Evolutionary conservation across 441 rosid species (phyloP).

Genomic region (Eruca vesicaria): DNA sequence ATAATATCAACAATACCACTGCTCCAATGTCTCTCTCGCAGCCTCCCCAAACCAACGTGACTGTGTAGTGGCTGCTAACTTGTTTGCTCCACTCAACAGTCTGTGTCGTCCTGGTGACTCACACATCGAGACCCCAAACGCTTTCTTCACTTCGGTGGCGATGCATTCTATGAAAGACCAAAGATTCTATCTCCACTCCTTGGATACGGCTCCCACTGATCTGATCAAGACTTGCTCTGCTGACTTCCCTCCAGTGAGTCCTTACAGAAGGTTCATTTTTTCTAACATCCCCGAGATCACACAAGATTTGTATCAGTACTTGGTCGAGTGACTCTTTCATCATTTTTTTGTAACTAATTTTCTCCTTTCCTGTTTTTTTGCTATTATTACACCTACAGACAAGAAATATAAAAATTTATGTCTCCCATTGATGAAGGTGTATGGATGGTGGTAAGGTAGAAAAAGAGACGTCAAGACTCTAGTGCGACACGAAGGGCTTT

Average conservation of each 20-base stretch:
- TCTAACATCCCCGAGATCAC: background rate
- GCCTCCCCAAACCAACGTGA: background rate
- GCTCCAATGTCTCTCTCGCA: background rate
- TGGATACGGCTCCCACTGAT: background rate
- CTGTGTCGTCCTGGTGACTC: background rate
- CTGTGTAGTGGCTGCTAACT: background rate
- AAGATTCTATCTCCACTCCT: background rate
- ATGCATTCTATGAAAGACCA: background rate
- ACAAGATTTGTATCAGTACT: background rate
- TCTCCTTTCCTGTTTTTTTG: too few species aligned
- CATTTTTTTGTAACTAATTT: background rate
- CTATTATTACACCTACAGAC: too few species aligned
- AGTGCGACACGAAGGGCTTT: background rate
- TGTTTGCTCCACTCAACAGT: background rate
- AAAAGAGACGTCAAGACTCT: background rate
- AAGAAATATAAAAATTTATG: background rate
- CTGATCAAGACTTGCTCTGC: background rate
- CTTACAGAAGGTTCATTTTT: background rate
- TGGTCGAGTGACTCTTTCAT: background rate
- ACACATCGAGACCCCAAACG: background rate
- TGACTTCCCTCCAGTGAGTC: background rate
- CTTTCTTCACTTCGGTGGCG: background rate
- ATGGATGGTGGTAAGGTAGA: background rate
- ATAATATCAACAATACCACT: background rate
- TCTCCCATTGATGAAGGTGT: background rate